Conservation (phyloP, 805 yeast genomes). For the Starmerella sirachaensis region DNA sequence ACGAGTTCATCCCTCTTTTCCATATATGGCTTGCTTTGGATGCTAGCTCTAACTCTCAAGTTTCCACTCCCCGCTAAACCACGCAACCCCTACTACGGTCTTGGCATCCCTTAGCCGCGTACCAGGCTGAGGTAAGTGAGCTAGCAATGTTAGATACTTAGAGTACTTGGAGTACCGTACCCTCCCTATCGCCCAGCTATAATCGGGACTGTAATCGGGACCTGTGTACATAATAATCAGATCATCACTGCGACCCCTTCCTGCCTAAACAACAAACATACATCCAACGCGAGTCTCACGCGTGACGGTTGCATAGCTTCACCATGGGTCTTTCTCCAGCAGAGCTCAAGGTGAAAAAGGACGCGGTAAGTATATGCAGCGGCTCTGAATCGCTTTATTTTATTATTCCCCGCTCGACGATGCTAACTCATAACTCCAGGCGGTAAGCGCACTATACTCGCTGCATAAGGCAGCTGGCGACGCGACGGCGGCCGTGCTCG, state of each 20-base stretch:
- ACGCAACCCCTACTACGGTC: too few relatives aligned
- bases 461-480: constrained; percentile 78
- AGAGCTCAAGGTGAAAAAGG: constrained; percentile 26
- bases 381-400: not conserved
- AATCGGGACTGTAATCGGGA: too few relatives aligned
- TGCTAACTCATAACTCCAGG: constrained; percentile 29
- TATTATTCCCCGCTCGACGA: not conserved
- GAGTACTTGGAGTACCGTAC: too few relatives aligned
- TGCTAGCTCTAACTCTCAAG: too few relatives aligned
- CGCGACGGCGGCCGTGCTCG: constrained; percentile 68
- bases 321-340: constrained; percentile 10
- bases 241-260: not conserved
- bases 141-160: too few relatives aligned
- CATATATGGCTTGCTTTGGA: too few relatives aligned
- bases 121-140: too few relatives aligned
- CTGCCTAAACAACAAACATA: not conserved
- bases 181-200: too few relatives aligned
- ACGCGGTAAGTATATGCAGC: constrained; percentile 27
- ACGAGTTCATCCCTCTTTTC: too few relatives aligned
- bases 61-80: too few relatives aligned
- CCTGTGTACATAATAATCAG: too few relatives aligned
- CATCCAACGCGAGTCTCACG: not conserved
- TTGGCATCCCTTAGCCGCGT: too few relatives aligned
- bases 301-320: not conserved
- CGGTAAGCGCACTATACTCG: constrained; percentile 69